phyloP scores from a whole-genome alignment of 345 rosid species.

The Sapria himalayana region DNA sequence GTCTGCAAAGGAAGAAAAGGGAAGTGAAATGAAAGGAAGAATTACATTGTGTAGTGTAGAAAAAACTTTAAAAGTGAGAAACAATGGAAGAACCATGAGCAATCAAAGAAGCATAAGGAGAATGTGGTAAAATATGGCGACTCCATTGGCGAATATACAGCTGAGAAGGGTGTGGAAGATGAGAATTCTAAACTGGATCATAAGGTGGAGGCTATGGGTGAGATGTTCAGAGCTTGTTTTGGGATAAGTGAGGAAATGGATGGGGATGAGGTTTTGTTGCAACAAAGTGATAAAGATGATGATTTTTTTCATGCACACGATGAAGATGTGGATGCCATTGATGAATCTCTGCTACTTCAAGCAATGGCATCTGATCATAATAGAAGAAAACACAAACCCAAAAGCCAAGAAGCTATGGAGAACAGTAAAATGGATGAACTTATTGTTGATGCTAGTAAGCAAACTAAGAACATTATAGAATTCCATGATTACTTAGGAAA shows the following conservation, averaged over 20 bases:
- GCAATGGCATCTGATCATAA: conserved; percentile 41
- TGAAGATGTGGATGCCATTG: conserved; percentile 17
- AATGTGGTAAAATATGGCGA: conserved; percentile 62
- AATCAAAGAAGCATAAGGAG: conserved; percentile 94
- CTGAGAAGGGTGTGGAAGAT: conserved; percentile 21
- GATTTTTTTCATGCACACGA: conserved; percentile 15
- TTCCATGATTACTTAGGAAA: too few relatives aligned
- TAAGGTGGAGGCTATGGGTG: conserved; percentile 20
- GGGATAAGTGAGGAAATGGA: conserved; percentile 12
- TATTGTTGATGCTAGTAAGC: too few relatives aligned
- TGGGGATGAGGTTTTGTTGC: conserved; percentile 6
- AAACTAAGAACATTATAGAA: too few relatives aligned
- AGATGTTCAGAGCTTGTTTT: conserved; percentile 27
- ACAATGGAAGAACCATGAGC: conserved; percentile 96
- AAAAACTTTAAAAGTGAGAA: conserved; percentile 88
- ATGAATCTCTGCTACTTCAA: conserved; percentile 40
- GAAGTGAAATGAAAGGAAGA: conserved; percentile 19
- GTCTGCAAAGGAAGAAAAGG: conserved; percentile 11
- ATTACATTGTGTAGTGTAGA: conserved; percentile 67
- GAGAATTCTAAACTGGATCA: conserved; percentile 11
- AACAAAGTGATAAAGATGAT: conserved; percentile 16
- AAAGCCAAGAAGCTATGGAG: too few relatives aligned
- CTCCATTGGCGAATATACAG: too few relatives aligned
- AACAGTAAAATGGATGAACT: too few relatives aligned
- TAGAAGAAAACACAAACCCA: conserved; percentile 23